phyloP scores from a whole-genome alignment of 345 rosid species.

The Geranium brycei region DNA sequence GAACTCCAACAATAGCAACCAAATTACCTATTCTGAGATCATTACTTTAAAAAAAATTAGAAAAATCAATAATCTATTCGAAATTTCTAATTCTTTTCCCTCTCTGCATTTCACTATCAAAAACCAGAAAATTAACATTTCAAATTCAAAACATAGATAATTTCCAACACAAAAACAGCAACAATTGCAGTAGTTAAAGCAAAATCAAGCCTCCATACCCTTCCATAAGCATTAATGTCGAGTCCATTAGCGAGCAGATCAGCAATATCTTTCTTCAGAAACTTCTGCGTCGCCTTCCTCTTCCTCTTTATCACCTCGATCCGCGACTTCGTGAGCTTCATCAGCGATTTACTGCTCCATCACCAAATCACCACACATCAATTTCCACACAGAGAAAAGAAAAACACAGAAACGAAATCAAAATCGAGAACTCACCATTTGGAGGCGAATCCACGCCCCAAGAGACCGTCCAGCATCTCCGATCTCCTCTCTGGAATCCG shows the following conservation, averaged over 20 bases:
- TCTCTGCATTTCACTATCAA: not conserved
- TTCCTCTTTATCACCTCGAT: slow-evolving; percentile 81
- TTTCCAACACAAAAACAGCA: not conserved
- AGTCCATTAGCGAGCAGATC: slow-evolving; percentile 83
- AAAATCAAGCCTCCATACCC: slow-evolving; percentile 18
- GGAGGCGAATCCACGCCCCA: slow-evolving; percentile 68
- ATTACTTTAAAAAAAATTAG: no score
- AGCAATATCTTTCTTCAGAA: slow-evolving; percentile 75
- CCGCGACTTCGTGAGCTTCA: slow-evolving; percentile 62
- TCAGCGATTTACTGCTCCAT: slow-evolving; percentile 57
- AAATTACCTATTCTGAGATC: not conserved
- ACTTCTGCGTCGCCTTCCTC: slow-evolving; percentile 72
- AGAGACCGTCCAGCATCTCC: slow-evolving; percentile 74
- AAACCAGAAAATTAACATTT: not conserved
- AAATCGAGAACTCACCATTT: slow-evolving; percentile 39
- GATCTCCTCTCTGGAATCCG: slow-evolving; percentile 1
- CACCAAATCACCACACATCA: not conserved
- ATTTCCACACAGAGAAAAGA: not conserved
- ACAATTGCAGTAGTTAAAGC: no score
- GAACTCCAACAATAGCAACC: not conserved
- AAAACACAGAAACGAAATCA: not conserved
- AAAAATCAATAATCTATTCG: not conserved
- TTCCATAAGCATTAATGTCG: slow-evolving; percentile 63
- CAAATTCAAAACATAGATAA: not conserved
- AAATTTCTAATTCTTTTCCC: not conserved